A percentile compares a stretch with the other conserved stretches of the same genome.
These are phyloP conservation scores for Pichia sp. DNA, from an alignment of 1,139 yeast genomes.

Conservation along the genomic window DNA sequence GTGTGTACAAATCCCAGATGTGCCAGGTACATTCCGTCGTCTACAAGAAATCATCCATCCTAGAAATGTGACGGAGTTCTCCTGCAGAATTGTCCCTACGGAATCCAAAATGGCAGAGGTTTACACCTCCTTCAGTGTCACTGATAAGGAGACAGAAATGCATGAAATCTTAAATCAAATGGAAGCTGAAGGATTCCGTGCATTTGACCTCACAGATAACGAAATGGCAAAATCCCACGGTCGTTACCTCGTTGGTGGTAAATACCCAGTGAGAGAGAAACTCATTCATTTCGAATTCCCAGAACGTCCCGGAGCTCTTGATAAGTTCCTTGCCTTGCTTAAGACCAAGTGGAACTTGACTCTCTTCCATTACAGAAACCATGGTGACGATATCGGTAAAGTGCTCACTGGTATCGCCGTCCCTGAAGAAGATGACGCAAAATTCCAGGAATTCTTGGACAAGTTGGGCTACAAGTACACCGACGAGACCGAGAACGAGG, in stretches of 20 bases:
- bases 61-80: conserved; percentile 86
- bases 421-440: conserved; percentile 60
- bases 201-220: conserved; percentile 80
- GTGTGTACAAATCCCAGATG: conserved; percentile 84
- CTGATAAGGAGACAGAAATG: conserved; percentile 56
- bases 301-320: conserved; percentile 91
- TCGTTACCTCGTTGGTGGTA: conserved; percentile 92
- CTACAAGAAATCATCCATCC: conserved; percentile 76
- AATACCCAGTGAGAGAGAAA: conserved; percentile 64
- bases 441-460: conserved; percentile 61
- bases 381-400: conserved; percentile 92
- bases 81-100: conserved; percentile 52
- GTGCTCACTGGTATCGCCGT: conserved; percentile 85
- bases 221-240: conserved; percentile 96
- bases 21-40: conserved; percentile 80
- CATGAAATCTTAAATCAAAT: conserved; percentile 35
- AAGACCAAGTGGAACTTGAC: conserved; percentile 86
- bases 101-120: conserved; percentile 50
- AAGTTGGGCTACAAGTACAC: conserved; percentile 67
- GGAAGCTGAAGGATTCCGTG: conserved; percentile 50
- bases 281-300: conserved; percentile 89
- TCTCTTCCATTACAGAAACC: conserved; percentile 92
- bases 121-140: conserved; percentile 80
- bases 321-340: conserved; percentile 65
- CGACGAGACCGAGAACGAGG: conserved; percentile 81